Percentiles rank a stretch among this genome's conserved stretches.
These are phyloP conservation scores for Bryopsis sp. DNA, from an alignment of 139 green algal genomes.

Conservation along the genomic window DNA sequence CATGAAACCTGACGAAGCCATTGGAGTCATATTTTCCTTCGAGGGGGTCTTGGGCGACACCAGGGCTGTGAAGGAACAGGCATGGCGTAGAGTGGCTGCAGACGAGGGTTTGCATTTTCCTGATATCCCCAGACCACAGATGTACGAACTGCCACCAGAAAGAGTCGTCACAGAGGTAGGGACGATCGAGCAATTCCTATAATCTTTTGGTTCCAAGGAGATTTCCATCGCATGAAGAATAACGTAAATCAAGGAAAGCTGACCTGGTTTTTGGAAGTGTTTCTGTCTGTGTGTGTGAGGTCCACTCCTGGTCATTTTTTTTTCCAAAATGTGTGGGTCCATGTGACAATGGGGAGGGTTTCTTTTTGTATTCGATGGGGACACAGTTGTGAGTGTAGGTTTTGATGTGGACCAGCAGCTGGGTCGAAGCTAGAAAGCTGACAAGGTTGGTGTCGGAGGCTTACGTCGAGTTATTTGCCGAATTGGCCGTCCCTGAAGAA, in stretches of 20 bases:
- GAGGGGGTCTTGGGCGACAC: constrained; percentile 17
- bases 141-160: constrained; percentile 3
- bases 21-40: constrained; percentile 12
- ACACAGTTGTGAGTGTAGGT: too few species aligned
- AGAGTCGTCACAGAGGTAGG: constrained; percentile 10
- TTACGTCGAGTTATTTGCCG: constrained; percentile 4
- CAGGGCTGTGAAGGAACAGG: not conserved
- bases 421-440: not conserved
- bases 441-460: not conserved
- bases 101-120: not conserved
- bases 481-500: constrained; percentile 13
- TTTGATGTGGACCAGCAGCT: constrained; percentile 1
- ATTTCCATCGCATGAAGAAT: too few species aligned
- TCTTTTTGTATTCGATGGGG: constrained; percentile 10
- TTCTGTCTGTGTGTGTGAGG: too few species aligned
- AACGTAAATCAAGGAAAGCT: too few species aligned
- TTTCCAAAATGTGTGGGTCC: too few species aligned
- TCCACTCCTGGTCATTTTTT: too few species aligned
- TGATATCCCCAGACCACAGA: not conserved
- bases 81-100: constrained; percentile 5
- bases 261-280: too few species aligned
- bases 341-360: too few species aligned
- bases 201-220: too few species aligned
- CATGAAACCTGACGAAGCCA: constrained; percentile 19
- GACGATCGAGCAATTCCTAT: too few species aligned